These are phyloP conservation scores for Boletus patriciae DNA, from an alignment of 768 basidiomycete species.

Conservation along the genomic window DNA sequence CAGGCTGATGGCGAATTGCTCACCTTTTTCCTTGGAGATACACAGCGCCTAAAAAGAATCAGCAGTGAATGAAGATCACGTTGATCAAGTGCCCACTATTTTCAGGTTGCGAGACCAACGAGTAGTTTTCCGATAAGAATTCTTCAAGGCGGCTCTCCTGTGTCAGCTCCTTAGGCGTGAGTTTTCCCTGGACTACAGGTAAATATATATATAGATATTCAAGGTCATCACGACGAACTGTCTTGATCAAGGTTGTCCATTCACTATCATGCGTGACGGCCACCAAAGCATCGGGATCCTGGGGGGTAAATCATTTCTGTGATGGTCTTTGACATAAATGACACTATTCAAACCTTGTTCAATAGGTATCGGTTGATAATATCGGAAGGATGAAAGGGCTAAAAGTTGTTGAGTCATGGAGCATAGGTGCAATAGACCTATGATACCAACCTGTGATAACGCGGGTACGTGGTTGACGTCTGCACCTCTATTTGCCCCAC, in stretches of 20 bases:
- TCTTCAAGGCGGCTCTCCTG: not conserved
- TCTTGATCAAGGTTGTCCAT: constrained; percentile 5
- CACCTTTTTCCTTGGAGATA: not conserved
- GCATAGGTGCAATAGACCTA: not conserved
- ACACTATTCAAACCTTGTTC: not conserved
- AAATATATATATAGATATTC: not conserved
- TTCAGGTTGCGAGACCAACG: not conserved
- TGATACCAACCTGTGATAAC: constrained; percentile 6
- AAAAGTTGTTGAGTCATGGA: not conserved
- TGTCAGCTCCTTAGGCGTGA: not conserved
- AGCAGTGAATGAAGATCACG: not conserved
- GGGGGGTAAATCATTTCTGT: not conserved
- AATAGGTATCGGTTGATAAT: constrained; percentile 3
- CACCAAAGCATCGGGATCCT: not conserved
- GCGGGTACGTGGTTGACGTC: not conserved
- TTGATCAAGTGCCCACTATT: not conserved
- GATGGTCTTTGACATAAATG: not conserved
- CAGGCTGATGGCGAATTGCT: not conserved
- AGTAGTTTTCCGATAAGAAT: not conserved
- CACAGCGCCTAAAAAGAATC: not conserved
- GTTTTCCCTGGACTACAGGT: not conserved
- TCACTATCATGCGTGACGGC: constrained; percentile 10
- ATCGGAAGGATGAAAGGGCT: constrained; percentile 14
- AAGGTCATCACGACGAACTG: not conserved
- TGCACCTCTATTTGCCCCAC: not conserved